Percentiles rank a stretch among this genome's conserved stretches.
These are phyloP conservation scores for Penicillium antarcticum DNA, from an alignment of 495 filamentous ascomycete genomes.

Conservation along the genomic window DNA sequence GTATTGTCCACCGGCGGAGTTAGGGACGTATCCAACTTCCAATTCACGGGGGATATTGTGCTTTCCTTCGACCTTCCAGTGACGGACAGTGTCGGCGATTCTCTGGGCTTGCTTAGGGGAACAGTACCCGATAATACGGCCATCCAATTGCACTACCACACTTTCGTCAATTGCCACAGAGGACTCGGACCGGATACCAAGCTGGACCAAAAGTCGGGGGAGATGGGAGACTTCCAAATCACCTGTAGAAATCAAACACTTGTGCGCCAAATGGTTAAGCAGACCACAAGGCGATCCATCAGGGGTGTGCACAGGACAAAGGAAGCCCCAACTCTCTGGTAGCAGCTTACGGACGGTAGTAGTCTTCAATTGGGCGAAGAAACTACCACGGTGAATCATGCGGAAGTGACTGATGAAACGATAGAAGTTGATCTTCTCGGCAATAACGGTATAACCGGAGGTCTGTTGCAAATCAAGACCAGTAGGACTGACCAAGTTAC, in stretches of 20 bases:
- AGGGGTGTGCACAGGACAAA: constrained; percentile 96
- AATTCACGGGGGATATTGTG: constrained; percentile 79
- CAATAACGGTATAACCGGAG: constrained; percentile 92
- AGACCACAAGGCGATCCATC: constrained; percentile 94
- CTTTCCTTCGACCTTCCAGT: constrained; percentile 93
- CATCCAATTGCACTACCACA: constrained; percentile 85
- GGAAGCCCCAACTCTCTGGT: constrained; percentile 96
- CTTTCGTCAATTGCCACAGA: constrained; percentile 74
- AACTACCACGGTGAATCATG: constrained; percentile 97
- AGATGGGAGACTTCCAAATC: constrained; percentile 67
- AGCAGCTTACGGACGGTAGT: constrained; percentile 93
- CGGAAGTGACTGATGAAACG: constrained; percentile 99
- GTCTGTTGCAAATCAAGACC: constrained; percentile 92
- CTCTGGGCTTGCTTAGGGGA: constrained; percentile 72
- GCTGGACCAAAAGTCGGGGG: constrained; percentile 65
- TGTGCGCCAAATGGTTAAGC: constrained; percentile 93
- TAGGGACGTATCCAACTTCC: constrained; percentile 89
- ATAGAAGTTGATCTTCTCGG: constrained; percentile 98
- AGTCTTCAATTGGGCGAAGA: constrained; percentile 96
- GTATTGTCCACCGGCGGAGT: constrained; percentile 84
- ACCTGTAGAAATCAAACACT: constrained; percentile 81
- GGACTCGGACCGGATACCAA: constrained; percentile 71
- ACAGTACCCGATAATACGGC: constrained; percentile 85
- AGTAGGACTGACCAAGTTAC: constrained; percentile 85
- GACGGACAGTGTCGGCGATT: constrained; percentile 78